phyloP scores from a whole-genome alignment of 768 basidiomycete species.

The Crassisporium funariophilum region DNA sequence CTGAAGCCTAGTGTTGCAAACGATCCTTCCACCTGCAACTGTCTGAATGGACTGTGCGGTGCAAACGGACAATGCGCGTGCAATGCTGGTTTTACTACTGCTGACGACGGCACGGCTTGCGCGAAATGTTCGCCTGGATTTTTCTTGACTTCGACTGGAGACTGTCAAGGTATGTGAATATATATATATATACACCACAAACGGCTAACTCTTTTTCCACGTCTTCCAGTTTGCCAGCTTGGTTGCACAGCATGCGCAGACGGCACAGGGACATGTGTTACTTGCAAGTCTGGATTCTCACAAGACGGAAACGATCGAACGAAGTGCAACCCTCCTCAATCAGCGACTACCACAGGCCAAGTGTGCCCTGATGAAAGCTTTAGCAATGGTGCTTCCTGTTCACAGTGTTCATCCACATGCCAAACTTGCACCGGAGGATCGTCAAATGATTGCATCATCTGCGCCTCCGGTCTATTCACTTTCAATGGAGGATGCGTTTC shows the following conservation, averaged over 20 bases:
- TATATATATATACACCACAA: too few species aligned
- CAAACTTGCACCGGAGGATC: conserved; percentile 66
- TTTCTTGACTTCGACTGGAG: conserved; percentile 69
- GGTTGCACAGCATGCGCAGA: conserved; percentile 74
- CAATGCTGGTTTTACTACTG: conserved; percentile 72
- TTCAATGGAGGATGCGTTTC: conserved; percentile 71
- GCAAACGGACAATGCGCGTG: conserved; percentile 71
- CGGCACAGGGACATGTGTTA: conserved; percentile 65
- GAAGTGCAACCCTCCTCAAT: conserved; percentile 58
- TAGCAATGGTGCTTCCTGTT: conserved; percentile 51
- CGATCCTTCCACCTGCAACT: conserved; percentile 69
- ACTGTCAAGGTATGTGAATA: conserved; percentile 73
- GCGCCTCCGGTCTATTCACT: conserved; percentile 58
- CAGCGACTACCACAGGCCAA: conserved; percentile 53
- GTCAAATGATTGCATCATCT: conserved; percentile 69
- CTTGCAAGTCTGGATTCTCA: conserved; percentile 70
- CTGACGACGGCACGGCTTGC: conserved; percentile 72
- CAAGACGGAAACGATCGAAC: conserved; percentile 64
- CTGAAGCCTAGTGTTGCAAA: conserved; percentile 52
- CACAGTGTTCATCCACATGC: conserved; percentile 63
- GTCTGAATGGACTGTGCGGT: conserved; percentile 75
- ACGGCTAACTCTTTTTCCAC: background rate
- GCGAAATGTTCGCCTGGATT: conserved; percentile 74
- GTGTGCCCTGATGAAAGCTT: conserved; percentile 70
- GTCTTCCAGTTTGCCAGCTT: conserved; percentile 60